Conservation (phyloP, 441 rosid genomes). For the Erysimum pusillum region DNA sequence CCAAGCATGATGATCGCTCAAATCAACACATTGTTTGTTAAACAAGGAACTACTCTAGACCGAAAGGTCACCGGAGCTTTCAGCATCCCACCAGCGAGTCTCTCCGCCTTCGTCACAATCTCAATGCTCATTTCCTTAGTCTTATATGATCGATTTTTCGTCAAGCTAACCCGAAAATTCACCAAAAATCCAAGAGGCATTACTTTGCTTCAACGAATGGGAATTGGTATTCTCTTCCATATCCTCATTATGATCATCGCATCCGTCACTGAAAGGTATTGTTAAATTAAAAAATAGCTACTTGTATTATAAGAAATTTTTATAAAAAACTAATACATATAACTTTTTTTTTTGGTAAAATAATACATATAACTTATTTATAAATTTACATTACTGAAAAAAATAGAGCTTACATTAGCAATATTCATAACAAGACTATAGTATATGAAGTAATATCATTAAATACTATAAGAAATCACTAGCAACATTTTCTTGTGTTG, state of each 20-base stretch:
- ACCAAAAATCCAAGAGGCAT: constrained; percentile 84
- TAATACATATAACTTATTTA: too few relatives aligned
- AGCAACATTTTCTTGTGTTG: too few relatives aligned
- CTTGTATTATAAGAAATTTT: too few relatives aligned
- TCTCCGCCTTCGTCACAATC: constrained; percentile 69
- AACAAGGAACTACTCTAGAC: constrained; percentile 89
- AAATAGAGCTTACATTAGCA: too few relatives aligned
- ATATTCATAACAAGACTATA: too few relatives aligned
- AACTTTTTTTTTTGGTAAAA: too few relatives aligned
- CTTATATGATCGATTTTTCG: constrained; percentile 71
- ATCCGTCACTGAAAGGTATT: constrained; percentile 59
- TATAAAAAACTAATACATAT: too few relatives aligned
- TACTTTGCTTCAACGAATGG: constrained; percentile 83
- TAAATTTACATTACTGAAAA: too few relatives aligned
- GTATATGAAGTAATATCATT: too few relatives aligned
- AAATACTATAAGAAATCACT: too few relatives aligned
- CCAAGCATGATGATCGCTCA: constrained; percentile 87
- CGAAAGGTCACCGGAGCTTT: constrained; percentile 56
- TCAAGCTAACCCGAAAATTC: constrained; percentile 65
- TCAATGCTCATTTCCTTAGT: constrained; percentile 82
- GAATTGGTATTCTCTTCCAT: constrained; percentile 73
- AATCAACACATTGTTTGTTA: constrained; percentile 80
- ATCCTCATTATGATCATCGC: constrained; percentile 69
- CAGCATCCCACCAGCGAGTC: constrained; percentile 83
- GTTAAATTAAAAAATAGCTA: neutral